Evolutionary conservation across 2,329 filamentous ascomycete genomes (phyloP).

Genomic region (Myriosclerotinia scirpicola): DNA sequence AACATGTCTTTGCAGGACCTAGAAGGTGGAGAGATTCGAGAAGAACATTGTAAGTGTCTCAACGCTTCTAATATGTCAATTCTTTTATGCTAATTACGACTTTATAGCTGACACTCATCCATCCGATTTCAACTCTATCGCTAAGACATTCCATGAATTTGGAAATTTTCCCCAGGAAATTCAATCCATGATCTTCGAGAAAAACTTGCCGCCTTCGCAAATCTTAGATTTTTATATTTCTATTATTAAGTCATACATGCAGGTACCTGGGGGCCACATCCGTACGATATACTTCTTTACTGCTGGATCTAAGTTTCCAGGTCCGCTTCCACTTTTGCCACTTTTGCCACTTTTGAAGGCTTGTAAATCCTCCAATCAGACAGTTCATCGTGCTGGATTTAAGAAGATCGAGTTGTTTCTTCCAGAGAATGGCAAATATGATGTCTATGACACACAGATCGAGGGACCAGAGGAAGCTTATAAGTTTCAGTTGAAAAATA

Average conservation of each 20-base stretch:
- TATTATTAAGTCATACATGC: background rate
- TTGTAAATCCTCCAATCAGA: background rate
- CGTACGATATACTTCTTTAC: too few relatives aligned
- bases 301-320: background rate
- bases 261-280: too few relatives aligned
- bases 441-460: background rate
- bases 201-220: background rate
- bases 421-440: accelerated
- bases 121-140: too few relatives aligned
- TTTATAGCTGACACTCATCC: too few relatives aligned
- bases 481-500: background rate
- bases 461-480: background rate
- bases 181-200: background rate
- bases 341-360: background rate
- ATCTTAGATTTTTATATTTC: background rate
- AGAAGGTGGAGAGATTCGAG: too few relatives aligned
- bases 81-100: too few relatives aligned
- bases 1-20: too few relatives aligned
- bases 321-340: background rate
- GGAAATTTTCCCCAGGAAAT: background rate
- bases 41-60: too few relatives aligned
- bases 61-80: too few relatives aligned
- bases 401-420: background rate
- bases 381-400: background rate
- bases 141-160: background rate